These are phyloP conservation scores for Neophaeococcomyces aloes DNA, from an alignment of 2,329 filamentous ascomycete genomes.

Conservation along the genomic window DNA sequence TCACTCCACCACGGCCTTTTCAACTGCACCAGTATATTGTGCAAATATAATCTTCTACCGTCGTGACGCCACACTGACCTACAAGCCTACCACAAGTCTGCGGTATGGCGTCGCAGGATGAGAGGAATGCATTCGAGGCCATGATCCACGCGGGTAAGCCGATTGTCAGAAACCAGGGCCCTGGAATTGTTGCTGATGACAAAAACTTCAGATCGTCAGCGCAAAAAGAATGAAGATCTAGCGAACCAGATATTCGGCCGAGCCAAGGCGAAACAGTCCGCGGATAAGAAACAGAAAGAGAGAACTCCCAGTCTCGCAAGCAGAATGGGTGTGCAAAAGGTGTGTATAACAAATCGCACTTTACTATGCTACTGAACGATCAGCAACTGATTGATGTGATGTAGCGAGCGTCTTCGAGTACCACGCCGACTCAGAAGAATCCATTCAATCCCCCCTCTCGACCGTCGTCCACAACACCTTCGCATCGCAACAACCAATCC, in stretches of 20 bases:
- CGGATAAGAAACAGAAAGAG: conserved; percentile 31
- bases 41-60: too few species aligned
- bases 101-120: conserved; percentile 3
- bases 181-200: background rate
- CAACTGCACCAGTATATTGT: too few species aligned
- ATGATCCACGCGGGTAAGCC: conserved; percentile 6
- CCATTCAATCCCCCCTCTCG: conserved; percentile 18
- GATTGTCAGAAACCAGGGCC: background rate
- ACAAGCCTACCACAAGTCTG: too few species aligned
- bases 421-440: conserved; percentile 12
- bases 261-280: conserved; percentile 38
- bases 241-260: conserved; percentile 50
- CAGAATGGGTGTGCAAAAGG: conserved; percentile 50
- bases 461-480: conserved; percentile 22
- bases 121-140: conserved; percentile 2
- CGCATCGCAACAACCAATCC: conserved; percentile 7
- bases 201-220: conserved; percentile 37
- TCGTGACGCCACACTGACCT: background rate
- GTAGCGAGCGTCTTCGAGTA: conserved; percentile 28
- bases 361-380: background rate
- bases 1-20: background rate
- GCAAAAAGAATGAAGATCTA: conserved; percentile 46
- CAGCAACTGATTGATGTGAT: background rate
- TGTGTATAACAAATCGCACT: conserved; percentile 18
- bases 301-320: conserved; percentile 44